These are phyloP conservation scores for Extremus antarcticus DNA, from an alignment of 495 filamentous ascomycete genomes.

Conservation along the genomic window DNA sequence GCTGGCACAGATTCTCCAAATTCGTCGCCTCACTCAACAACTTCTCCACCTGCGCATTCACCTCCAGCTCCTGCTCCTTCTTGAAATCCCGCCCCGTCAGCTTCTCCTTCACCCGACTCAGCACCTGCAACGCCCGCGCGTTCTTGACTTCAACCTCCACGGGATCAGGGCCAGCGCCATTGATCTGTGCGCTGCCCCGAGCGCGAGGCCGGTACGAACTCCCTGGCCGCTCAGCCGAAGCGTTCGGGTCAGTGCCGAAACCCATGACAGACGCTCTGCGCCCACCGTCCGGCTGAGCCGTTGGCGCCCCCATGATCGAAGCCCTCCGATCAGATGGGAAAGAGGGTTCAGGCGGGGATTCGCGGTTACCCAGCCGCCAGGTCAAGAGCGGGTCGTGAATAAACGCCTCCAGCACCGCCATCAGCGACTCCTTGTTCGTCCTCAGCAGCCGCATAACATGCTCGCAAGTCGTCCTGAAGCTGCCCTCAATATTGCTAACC, in stretches of 20 bases:
- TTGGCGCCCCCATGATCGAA: conserved; percentile 58
- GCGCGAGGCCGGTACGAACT: conserved; percentile 25
- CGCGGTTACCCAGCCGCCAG: conserved; percentile 83
- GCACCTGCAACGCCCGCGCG: conserved; percentile 79
- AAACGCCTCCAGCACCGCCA: conserved; percentile 98
- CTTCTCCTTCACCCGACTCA: conserved; percentile 88
- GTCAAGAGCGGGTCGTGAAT: conserved; percentile 97
- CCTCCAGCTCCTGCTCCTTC: conserved; percentile 64
- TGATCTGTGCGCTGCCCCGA: conserved; percentile 21
- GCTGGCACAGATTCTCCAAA: conserved; percentile 94
- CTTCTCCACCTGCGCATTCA: conserved; percentile 87
- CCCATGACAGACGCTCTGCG: conserved; percentile 19
- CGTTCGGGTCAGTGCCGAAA: conserved; percentile 13
- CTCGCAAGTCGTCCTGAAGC: conserved; percentile 93
- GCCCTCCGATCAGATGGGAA: conserved; percentile 66
- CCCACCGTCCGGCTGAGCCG: neutral
- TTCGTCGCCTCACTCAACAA: conserved; percentile 90
- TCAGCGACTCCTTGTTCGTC: conserved; percentile 94
- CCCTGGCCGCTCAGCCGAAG: conserved; percentile 6
- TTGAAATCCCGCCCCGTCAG: conserved; percentile 65
- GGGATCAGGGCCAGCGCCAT: conserved; percentile 25
- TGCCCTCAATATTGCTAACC: conserved; percentile 97
- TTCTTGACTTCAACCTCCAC: conserved; percentile 74
- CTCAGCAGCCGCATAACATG: conserved; percentile 95
- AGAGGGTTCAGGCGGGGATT: conserved; percentile 66